Conservation (phyloP, 2,329 filamentous ascomycete species). For the Penicillium sp. region DNA sequence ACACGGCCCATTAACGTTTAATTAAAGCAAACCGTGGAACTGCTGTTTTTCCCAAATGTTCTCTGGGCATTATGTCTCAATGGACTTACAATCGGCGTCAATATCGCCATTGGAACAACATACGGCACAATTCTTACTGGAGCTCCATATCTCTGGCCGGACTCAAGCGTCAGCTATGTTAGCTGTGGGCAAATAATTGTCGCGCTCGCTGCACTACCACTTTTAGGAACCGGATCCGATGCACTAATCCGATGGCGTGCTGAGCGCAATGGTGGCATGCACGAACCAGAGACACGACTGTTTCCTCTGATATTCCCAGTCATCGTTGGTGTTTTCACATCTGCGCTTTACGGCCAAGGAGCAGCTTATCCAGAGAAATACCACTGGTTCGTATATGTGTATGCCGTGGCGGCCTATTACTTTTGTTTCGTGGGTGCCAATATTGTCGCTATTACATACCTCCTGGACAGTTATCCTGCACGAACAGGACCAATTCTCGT, state of each 20-base stretch:
- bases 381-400: slow-evolving; percentile 31
- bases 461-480: slow-evolving; percentile 51
- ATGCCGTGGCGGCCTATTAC: slow-evolving; percentile 28
- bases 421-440: slow-evolving; percentile 44
- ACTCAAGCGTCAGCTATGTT: slow-evolving; percentile 41
- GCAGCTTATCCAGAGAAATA: slow-evolving; percentile 38
- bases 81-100: slow-evolving; percentile 45
- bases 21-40: slow-evolving; percentile 35
- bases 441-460: slow-evolving; percentile 51
- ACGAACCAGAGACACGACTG: slow-evolving; percentile 47
- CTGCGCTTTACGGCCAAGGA: slow-evolving; percentile 45
- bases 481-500: slow-evolving; percentile 49
- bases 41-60: slow-evolving; percentile 48
- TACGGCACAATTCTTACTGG: slow-evolving; percentile 43
- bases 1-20: not conserved
- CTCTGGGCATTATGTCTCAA: slow-evolving; percentile 49
- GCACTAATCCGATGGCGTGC: slow-evolving; percentile 41
- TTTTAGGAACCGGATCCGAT: slow-evolving; percentile 47
- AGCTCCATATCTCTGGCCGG: slow-evolving; percentile 45
- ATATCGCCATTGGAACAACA: slow-evolving; percentile 50
- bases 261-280: slow-evolving; percentile 42
- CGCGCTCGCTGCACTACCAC: slow-evolving; percentile 43
- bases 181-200: slow-evolving; percentile 47
- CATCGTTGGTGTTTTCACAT: slow-evolving; percentile 42
- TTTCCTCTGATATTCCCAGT: slow-evolving; percentile 42